Evolutionary conservation across 140 eudicot genomes (phyloP).

Genomic region (Erigeron philadelphicus): DNA sequence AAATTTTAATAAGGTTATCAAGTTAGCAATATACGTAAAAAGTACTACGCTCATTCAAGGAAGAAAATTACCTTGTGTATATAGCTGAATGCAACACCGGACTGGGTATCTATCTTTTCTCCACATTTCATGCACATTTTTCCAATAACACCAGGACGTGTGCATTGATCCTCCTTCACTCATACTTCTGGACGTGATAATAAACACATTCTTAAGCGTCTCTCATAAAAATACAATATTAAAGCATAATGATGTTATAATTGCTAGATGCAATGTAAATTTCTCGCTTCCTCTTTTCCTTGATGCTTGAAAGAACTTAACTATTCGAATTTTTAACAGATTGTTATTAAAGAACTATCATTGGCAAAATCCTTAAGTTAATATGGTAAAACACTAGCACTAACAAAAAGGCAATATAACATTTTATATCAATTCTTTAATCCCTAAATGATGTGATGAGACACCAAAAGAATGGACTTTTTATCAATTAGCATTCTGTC

Average conservation of each 20-base stretch:
- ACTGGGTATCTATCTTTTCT: constrained; percentile 45
- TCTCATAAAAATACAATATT: not conserved
- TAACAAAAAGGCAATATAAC: no score
- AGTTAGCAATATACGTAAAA: no score
- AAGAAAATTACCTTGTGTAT: constrained; percentile 49
- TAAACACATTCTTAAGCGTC: not conserved
- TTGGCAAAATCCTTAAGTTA: no score
- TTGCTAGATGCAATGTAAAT: not conserved
- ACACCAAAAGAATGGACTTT: no score
- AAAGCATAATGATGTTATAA: not conserved
- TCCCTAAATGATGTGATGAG: no score
- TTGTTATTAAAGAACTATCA: no score
- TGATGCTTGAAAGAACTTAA: no score
- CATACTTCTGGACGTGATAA: constrained; percentile 39
- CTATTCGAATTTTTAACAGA: no score
- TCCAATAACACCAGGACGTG: constrained; percentile 63
- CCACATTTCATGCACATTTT: constrained; percentile 74
- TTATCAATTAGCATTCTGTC: no score
- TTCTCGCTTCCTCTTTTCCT: no score
- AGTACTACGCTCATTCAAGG: constrained; percentile 5
- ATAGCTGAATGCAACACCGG: constrained; percentile 60
- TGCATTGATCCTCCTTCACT: constrained; percentile 32
- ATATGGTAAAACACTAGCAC: no score
- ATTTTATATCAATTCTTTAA: no score
- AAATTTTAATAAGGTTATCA: not conserved